Evolutionary conservation across 2,329 filamentous ascomycete genomes (phyloP), one percentile per base, ranked within the genome.

Genomic region (Arthrobotrys pseudoclavata): DNA sequence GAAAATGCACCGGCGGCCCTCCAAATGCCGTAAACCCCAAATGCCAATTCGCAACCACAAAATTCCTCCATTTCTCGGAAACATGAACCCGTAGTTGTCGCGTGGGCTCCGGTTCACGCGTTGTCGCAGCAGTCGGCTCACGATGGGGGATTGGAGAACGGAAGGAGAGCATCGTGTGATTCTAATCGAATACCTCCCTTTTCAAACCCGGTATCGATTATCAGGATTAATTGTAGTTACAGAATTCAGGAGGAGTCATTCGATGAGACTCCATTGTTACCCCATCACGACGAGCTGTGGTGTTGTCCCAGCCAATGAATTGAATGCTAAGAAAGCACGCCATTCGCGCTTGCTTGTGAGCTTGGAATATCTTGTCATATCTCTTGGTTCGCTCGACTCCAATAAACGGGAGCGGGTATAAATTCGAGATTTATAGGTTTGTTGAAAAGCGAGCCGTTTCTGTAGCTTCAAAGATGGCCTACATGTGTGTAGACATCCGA

Each of bases 1-100:
- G 87, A 80, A 92, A 92, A 83, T 92, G 90, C 6, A 92, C 90
- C 0, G 90, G 87, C 1, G 90, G 90, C 0, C 90, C 90, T 0
- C 90, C 90, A 82, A 91, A 91, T 0, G 88, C 83, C 0, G 89
- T 91, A 79, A 91, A 87, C 0, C 90, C 90, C 4, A 91, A 83
- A 82, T 91, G 85, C 88, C 89, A 91, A 26, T 83, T 86, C 22
- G 83, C 82, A 4, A 80, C 42, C 1, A 71, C 24, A 4, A 68
- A n/a, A 40, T 77, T 67, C 6, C 66, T 31, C 72, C 72, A 77
- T 71, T 48, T 66, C 4, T 71, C 61, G 1, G 72, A 26, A 13
- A 76, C 13, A 6, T 53, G 31, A 31, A 62, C 10, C 1, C 55
- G 42, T 18, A 48, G 12, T 18, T 9, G 37, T 12, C n/a, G 4